Conservation (phyloP, 176 grass and related monocot species). For the Sorghum bicolor region Sorghum_bicolor_NCBIv3 NC_012871.2:55689501-55690000, state of each 20-base stretch:
- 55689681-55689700: neutral
- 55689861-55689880: slow-evolving; percentile 73
- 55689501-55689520: neutral
- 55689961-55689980: slow-evolving; percentile 40
- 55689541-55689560: neutral
- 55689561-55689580: neutral
- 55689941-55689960: slow-evolving; percentile 47
- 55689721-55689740: slow-evolving; percentile 51
- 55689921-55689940: slow-evolving; percentile 44
- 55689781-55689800: neutral
- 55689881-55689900: slow-evolving; percentile 41
- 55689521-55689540: neutral
- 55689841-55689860: slow-evolving; percentile 56
- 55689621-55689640: neutral
- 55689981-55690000: slow-evolving; percentile 9
- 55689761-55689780: slow-evolving; percentile 88
- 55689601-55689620: neutral
- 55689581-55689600: neutral
- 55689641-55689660: neutral
- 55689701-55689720: slow-evolving; percentile 67
- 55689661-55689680: neutral
- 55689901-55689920: slow-evolving; percentile 36
- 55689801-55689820: neutral
- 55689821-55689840: slow-evolving; percentile 1
- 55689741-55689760: slow-evolving; percentile 82